Percentiles rank a stretch among this genome's conserved stretches.
Evolutionary conservation across 495 filamentous ascomycete genomes (phyloP).

Genomic region (Cairneyella variabilis): DNA sequence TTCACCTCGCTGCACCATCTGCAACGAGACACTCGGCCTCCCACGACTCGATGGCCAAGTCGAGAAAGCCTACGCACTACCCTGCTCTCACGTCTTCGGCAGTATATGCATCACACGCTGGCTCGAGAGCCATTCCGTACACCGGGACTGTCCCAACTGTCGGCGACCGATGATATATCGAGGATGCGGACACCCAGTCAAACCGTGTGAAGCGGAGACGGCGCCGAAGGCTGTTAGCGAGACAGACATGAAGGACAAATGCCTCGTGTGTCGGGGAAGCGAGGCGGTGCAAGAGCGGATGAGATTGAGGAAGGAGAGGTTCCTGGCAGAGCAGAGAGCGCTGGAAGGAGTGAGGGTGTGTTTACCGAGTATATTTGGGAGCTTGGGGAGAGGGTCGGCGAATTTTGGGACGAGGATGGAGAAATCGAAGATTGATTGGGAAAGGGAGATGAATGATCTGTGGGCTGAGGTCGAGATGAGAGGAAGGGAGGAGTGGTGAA

Average conservation of each 20-base stretch:
- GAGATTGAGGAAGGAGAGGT: conserved; percentile 1
- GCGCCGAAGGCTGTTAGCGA: neutral
- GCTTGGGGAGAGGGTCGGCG: conserved; percentile 20
- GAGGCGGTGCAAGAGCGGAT: conserved; percentile 3
- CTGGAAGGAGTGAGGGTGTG: conserved; percentile 25
- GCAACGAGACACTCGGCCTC: conserved; percentile 2
- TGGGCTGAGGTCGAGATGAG: conserved; percentile 31
- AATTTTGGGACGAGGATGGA: conserved; percentile 14
- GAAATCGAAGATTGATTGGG: conserved; percentile 32
- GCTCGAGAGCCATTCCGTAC: conserved; percentile 16
- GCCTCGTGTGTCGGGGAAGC: conserved; percentile 10
- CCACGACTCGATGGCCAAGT: conserved; percentile 4
- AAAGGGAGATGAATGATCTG: conserved; percentile 42
- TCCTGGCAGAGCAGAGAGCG: conserved; percentile 20
- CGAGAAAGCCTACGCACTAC: conserved; percentile 15
- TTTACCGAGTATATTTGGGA: conserved; percentile 13
- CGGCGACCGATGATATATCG: conserved; percentile 22
- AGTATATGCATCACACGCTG: conserved; percentile 20
- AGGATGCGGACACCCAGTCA: conserved; percentile 19
- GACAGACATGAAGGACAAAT: conserved; percentile 20
- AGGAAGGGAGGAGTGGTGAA: conserved; percentile 7
- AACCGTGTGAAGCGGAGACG: neutral
- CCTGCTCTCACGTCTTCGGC: conserved; percentile 24
- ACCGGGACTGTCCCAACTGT: conserved; percentile 24
- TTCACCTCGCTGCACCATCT: conserved; percentile 8